Base-by-base conservation (phyloP, 371 early-diverging fungal species). In the Actinomortierella wolfii region DNA sequence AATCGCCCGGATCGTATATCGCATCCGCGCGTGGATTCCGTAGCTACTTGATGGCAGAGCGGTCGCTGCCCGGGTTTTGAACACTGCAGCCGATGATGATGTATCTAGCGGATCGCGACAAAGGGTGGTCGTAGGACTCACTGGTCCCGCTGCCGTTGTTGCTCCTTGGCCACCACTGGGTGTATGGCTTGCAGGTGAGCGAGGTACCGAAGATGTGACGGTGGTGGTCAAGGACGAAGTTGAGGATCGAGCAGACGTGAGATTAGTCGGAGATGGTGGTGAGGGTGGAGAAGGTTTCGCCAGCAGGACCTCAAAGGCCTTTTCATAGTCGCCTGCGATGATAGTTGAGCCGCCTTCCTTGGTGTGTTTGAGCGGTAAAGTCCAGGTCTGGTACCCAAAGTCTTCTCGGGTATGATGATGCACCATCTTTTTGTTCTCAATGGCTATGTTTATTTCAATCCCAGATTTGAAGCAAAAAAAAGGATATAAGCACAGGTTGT, bases 1-100 rank as follows among this genome's bases (percentile, higher is more conserved):
- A 15, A 68, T 59, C 0, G 68, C 68, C 17, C 68, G 68, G 24
- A 68, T 56, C 2, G 68, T 59, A 48, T 68, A 63, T 23, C 55
- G 54, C 52, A 59, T 40, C 40, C 49, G 54, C 5, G 56, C 24
- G 26, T 63, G 40, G 7, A 52, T 51, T 28, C 54, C 39, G n/a
- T 59, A 56, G 42, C 42, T 49, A 45, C 63, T 68, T 9, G 63
- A 68, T 0, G 68, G 68, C 14, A 63, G 28, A 3, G 66, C 23
- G n/a, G 55, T 34, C 2, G 46, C 49, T 34, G 40, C 51, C 40
- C n/a, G 48, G n/a, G 34, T 11, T 4, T 34, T 26, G 15, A 50
- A 48, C 1, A 34, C 50, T 5, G 55, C n/a, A 18, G 51, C 20
- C 1, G 56, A 60, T 14, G 52, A 41, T 45, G 40, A 18, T n/a